Conservation (phyloP, 2,329 filamentous ascomycete species). For the Colletotrichum filicis region DNA sequence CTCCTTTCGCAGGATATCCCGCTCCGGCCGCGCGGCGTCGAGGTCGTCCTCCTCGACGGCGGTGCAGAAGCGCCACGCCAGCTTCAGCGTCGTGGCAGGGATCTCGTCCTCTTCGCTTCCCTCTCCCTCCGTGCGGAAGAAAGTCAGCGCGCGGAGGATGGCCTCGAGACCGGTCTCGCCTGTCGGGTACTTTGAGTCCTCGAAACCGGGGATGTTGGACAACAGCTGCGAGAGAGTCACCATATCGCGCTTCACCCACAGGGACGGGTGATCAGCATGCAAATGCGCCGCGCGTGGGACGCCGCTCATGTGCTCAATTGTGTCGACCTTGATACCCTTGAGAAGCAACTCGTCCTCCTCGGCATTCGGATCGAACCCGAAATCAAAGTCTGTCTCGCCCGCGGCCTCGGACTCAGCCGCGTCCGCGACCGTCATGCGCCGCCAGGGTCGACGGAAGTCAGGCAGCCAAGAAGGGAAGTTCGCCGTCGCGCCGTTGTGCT, state of each 20-base stretch:
- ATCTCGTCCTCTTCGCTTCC: not conserved
- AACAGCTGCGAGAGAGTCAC: constrained; percentile 12
- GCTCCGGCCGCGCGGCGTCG: constrained; percentile 17
- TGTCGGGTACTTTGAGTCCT: constrained; percentile 6
- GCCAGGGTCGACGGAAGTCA: constrained; percentile 31
- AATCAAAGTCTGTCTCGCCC: constrained; percentile 33
- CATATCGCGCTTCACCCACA: constrained; percentile 30
- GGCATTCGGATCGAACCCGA: constrained; percentile 28
- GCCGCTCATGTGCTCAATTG: constrained; percentile 19
- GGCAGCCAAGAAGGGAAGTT: constrained; percentile 32
- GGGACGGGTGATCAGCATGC: constrained; percentile 23
- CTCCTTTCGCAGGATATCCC: constrained; percentile 21
- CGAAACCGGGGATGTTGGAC: constrained; percentile 12
- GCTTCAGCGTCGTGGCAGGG: constrained; percentile 26
- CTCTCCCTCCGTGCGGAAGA: constrained; percentile 25
- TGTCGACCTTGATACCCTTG: constrained; percentile 29
- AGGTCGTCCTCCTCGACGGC: constrained; percentile 30
- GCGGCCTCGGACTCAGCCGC: constrained; percentile 30
- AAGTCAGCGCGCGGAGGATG: constrained; percentile 21
- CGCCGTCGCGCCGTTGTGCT: constrained; percentile 14
- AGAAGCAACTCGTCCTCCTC: constrained; percentile 27
- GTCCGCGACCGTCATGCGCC: constrained; percentile 34
- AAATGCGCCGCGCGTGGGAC: constrained; percentile 27
- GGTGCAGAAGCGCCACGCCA: constrained; percentile 30
- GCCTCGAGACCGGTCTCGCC: constrained; percentile 18